Percentiles rank a stretch among this genome's conserved stretches.
These are phyloP conservation scores for Polyporus arcularius DNA, from an alignment of 768 basidiomycete species.

Conservation along the genomic window DNA sequence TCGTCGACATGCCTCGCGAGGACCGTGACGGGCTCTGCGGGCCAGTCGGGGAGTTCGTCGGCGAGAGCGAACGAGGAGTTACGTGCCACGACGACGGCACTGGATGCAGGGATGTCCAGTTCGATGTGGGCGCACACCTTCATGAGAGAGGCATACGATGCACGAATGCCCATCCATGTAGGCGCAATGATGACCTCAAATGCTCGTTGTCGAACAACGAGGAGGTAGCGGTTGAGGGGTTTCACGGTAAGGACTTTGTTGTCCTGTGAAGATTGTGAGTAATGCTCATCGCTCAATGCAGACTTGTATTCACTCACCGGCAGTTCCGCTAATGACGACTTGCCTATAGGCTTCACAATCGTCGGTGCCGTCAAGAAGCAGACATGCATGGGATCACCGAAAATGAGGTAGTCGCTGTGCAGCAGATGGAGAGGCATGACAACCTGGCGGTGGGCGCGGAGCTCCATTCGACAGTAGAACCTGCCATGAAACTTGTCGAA, in stretches of 20 bases:
- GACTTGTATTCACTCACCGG: slow-evolving; percentile 6
- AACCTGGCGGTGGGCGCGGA: slow-evolving; percentile 17
- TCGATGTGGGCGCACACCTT: slow-evolving; percentile 16
- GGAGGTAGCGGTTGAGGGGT: slow-evolving; percentile 29
- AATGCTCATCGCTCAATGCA: background rate
- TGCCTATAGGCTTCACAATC: slow-evolving; percentile 13
- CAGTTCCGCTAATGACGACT: slow-evolving; percentile 5
- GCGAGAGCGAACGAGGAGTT: slow-evolving; percentile 7
- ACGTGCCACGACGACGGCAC: slow-evolving; percentile 31
- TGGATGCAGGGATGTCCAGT: slow-evolving; percentile 26
- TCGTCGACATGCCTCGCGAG: slow-evolving; percentile 28
- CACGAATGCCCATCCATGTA: slow-evolving; percentile 16
- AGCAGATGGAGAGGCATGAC: slow-evolving; percentile 23
- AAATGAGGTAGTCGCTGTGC: slow-evolving; percentile 23
- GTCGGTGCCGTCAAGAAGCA: slow-evolving; percentile 19
- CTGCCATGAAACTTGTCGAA: slow-evolving; percentile 35
- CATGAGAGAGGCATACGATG: slow-evolving; percentile 1
- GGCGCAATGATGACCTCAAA: slow-evolving; percentile 28
- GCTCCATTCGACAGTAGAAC: slow-evolving; percentile 22
- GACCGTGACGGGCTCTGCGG: slow-evolving; percentile 33
- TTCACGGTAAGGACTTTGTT: slow-evolving; percentile 30
- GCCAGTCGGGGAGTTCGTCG: slow-evolving; percentile 30
- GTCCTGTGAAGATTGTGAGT: background rate
- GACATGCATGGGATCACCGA: slow-evolving; percentile 24
- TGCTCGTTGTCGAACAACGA: slow-evolving; percentile 30